Evolutionary conservation across 1,139 yeast species (phyloP).

Genomic region (Yamadazyma dendronema): DNA sequence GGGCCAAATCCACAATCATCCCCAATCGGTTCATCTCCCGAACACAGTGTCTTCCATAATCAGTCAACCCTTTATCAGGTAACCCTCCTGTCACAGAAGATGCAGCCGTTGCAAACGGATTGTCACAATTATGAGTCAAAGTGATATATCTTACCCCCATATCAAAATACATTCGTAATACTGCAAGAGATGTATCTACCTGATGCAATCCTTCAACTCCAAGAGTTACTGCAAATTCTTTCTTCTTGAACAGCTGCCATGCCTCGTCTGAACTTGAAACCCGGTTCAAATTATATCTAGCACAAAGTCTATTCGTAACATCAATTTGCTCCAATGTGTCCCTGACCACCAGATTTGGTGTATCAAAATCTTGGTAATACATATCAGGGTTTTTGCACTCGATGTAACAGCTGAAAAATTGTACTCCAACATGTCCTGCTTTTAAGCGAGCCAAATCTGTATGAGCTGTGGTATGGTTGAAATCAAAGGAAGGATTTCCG

Average conservation of each 20-base stretch:
- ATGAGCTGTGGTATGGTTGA: slow-evolving; percentile 35
- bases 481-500: slow-evolving; percentile 25
- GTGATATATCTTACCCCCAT: slow-evolving; percentile 53
- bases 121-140: slow-evolving; percentile 53
- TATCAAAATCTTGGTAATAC: slow-evolving; percentile 40
- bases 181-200: slow-evolving; percentile 46
- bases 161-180: slow-evolving; percentile 46
- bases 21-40: slow-evolving; percentile 52
- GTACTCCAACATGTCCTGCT: slow-evolving; percentile 42
- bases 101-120: slow-evolving; percentile 56
- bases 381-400: slow-evolving; percentile 41
- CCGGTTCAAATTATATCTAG: slow-evolving; percentile 36
- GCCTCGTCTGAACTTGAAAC: slow-evolving; percentile 41
- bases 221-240: slow-evolving; percentile 43
- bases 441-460: slow-evolving; percentile 39
- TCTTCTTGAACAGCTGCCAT: slow-evolving; percentile 25
- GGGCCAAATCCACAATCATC: slow-evolving; percentile 53
- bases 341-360: slow-evolving; percentile 40
- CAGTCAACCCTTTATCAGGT: slow-evolving; percentile 43
- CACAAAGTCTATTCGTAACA: slow-evolving; percentile 43
- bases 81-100: slow-evolving; percentile 43
- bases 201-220: slow-evolving; percentile 58
- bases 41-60: slow-evolving; percentile 38
- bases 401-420: slow-evolving; percentile 46
- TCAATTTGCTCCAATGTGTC: slow-evolving; percentile 56